Base-by-base conservation (phyloP, 148 eudicot species). In the Diospyros lotus region DNA sequence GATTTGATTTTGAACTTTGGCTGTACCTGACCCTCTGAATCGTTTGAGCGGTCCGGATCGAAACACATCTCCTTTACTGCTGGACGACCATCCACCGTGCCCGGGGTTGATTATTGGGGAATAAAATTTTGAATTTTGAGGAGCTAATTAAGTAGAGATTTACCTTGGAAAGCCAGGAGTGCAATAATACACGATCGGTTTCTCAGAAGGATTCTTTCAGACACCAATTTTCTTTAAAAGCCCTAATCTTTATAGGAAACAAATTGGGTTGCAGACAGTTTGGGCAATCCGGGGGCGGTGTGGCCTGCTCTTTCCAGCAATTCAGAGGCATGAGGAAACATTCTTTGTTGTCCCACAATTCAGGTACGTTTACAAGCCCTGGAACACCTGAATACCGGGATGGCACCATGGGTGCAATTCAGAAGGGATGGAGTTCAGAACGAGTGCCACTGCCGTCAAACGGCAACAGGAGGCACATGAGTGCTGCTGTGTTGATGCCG, bases 381-480 rank as follows among this genome's bases (percentile, higher is more conserved):
- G 90, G 85, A 51, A 87, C 90, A 42, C 90, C 88, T 1, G 88
- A 87, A 45, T 85, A 87, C 64, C 77, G 72, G 1, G 77, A 78
- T 52, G 69, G 70, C 41, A 79, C 76, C 64, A 75, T 3, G 11
- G 79, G 69, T 10, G 79, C 77, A 46, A 28, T 79, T 44, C 87
- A 82, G 5, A 89, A 86, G 79, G 88, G 92, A 1, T 94, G 98
- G 98, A 78, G 86, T 76, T 92, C 98, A 4, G 98, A 94, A 73
- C 83, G 97, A 28, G 90, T 92, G 2, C 91, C 97, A 0, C 76
- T 80, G 40, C 85, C 91, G 0, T 69, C 83, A 12, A 58, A 86
- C 58, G 75, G 79, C 45, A 80, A 77, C 69, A 77, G 84, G 17
- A 77, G 88, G 73, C 87, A 87, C 48, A 79, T 84, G 8, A 66